A percentile compares a stretch with the other conserved stretches of the same genome.
Evolutionary conservation across 129 eudicot genomes (phyloP).

Genomic region (Helianthus tuberosus): DNA sequence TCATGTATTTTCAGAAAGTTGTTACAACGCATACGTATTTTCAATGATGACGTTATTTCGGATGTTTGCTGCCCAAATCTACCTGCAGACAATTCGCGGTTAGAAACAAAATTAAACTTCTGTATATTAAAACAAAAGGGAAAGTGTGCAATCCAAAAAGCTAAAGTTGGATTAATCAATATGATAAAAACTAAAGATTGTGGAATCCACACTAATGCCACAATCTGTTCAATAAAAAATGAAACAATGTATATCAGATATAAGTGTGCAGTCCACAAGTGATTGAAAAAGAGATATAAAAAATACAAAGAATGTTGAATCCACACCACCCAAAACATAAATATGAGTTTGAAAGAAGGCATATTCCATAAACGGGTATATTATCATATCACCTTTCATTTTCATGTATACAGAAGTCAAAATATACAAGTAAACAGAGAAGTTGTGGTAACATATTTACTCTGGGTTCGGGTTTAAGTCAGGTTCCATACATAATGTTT

Average conservation of each 20-base stretch:
- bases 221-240: slow-evolving; percentile 14
- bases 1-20: neutral
- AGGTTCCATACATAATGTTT: neutral
- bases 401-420: neutral
- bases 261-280: slow-evolving; percentile 5
- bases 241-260: neutral
- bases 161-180: slow-evolving; percentile 14
- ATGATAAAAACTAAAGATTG: slow-evolving; percentile 15
- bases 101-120: neutral
- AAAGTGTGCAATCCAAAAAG: slow-evolving; percentile 36
- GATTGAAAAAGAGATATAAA: neutral
- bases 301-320: neutral
- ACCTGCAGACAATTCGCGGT: slow-evolving; percentile 4
- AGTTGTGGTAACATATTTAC: neutral
- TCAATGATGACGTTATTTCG: neutral
- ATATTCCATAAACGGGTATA: slow-evolving; percentile 9
- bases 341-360: neutral
- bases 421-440: neutral
- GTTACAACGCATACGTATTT: neutral
- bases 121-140: slow-evolving; percentile 1
- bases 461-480: neutral
- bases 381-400: neutral
- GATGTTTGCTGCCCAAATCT: slow-evolving; percentile 14
- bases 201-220: slow-evolving; percentile 24
- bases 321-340: slow-evolving; percentile 8